Base-by-base conservation (phyloP, 2,329 filamentous ascomycete species). In the Colletotrichum sp. region DNA sequence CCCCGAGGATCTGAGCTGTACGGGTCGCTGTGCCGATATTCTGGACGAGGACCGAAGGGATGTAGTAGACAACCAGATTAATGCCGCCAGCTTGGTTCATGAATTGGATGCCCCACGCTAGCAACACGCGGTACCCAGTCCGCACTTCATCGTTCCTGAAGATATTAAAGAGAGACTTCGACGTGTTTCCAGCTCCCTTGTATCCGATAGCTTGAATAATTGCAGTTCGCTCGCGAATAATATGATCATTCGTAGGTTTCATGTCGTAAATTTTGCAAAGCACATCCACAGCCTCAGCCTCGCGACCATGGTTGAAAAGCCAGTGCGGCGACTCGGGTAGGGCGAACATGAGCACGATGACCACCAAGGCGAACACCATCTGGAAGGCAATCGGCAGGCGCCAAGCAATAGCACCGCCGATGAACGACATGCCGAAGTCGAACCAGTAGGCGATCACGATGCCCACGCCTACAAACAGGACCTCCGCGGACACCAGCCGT, bases 391-490 rank as follows among this genome's bases (percentile, higher is more conserved):
- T 52, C 0, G 80, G 80, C 22, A 81, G 78, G 1, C 79, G 76
- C 80, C 80, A 82, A 0, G 79, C 79, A 22, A 82, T 77, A 0
- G 79, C 70, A 0, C 80, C 80, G 1, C 80, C 80, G 11, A 79
- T 77, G 62, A 81, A 85, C 5, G 83, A 84, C 8, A 83, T 82
- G 16, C 86, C 86, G 52, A 83, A 83, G 77, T 83, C 82, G 34
- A 83, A 83, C 82, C 81, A 82, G 71, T 83, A 83, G 3, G 84
- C 84, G 39, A 86, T 82, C 12, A 86, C 81, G 7, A 85, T 83
- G 9, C 85, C 86, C 12, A 87, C 82, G 25, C 86, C 85, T 57
- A 87, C 84, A 63, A 86, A 81, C 3, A 85, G 81, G 6, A 85
- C 82, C 22, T 84, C 81, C 39, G 81, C 85, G 2, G 85, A 82